These are phyloP conservation scores for Flaveria linearis DNA, from an alignment of 129 eudicot genomes.

Conservation along the genomic window DNA sequence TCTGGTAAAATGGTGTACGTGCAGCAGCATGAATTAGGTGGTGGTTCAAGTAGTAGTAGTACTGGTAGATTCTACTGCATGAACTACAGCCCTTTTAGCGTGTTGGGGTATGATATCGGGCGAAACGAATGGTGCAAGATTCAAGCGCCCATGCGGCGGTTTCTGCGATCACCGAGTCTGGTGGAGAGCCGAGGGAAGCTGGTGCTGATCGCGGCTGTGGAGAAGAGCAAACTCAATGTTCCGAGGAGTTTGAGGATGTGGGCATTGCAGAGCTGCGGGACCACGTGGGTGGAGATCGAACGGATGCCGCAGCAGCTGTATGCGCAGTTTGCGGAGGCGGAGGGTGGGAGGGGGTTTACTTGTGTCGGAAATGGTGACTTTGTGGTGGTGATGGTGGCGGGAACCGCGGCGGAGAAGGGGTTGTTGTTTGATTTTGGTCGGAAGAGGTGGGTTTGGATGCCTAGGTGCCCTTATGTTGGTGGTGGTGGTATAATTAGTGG, in stretches of 20 bases:
- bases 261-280: conserved; percentile 65
- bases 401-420: conserved; percentile 45
- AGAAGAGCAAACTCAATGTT: conserved; percentile 85
- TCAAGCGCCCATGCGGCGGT: conserved; percentile 91
- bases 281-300: conserved; percentile 74
- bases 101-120: conserved; percentile 51
- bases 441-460: conserved; percentile 87
- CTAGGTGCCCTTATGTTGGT: conserved; percentile 55
- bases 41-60: neutral
- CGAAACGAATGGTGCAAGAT: conserved; percentile 67
- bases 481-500: conserved; percentile 21
- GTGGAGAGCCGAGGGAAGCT: conserved; percentile 64
- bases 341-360: conserved; percentile 71
- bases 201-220: conserved; percentile 75
- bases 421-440: conserved; percentile 67
- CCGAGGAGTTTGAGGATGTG: conserved; percentile 78
- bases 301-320: conserved; percentile 91
- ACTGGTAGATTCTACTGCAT: conserved; percentile 73
- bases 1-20: conserved; percentile 72
- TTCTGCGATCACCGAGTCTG: conserved; percentile 70
- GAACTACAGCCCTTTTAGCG: conserved; percentile 91
- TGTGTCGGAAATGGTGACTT: conserved; percentile 85
- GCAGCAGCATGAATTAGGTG: neutral
- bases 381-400: conserved; percentile 56
- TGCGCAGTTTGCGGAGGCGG: conserved; percentile 65